phyloP scores from a whole-genome alignment of 108 stramenopile genomes.

The Pinguiococcus pyrenoidosus region DNA sequence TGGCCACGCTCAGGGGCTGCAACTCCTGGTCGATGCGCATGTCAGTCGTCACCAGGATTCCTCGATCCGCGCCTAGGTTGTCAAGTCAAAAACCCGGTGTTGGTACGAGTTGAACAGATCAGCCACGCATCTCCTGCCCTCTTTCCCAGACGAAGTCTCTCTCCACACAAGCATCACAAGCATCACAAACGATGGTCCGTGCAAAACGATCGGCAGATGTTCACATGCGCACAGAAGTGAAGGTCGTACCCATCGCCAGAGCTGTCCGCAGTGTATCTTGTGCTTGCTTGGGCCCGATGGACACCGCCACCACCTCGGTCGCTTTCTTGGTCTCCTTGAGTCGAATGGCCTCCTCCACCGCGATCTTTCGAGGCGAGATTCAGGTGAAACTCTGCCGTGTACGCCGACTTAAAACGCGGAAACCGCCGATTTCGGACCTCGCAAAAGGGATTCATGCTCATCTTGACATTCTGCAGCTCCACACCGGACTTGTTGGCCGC shows the following conservation, averaged over 20 bases:
- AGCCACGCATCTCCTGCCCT: too few relatives aligned
- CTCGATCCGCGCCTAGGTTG: conserved; percentile 66
- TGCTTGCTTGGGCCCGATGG: conserved; percentile 91
- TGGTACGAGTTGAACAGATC: too few relatives aligned
- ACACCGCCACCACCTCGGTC: conserved; percentile 70
- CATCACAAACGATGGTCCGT: too few relatives aligned
- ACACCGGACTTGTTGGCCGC: conserved; percentile 69
- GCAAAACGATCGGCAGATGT: too few relatives aligned
- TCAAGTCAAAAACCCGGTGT: too few relatives aligned
- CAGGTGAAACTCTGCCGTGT: not conserved
- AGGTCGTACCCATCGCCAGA: conserved; percentile 53
- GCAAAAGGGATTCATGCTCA: conserved; percentile 99
- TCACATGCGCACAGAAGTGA: too few relatives aligned
- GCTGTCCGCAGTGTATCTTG: conserved; percentile 83
- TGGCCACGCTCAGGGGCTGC: conserved; percentile 86
- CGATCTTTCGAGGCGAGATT: conserved; percentile 8
- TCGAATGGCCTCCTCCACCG: conserved; percentile 87
- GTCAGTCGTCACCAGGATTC: conserved; percentile 85
- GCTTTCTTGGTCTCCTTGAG: conserved; percentile 73
- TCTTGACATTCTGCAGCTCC: conserved; percentile 91
- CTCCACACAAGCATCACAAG: too few relatives aligned
- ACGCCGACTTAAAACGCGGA: not conserved
- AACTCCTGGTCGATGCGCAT: conserved; percentile 83
- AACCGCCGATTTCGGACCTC: conserved; percentile 61
- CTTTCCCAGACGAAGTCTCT: too few relatives aligned